Evolutionary conservation across 331 rosid genomes (phyloP).

Genomic region (Spiraea crenata): DNA sequence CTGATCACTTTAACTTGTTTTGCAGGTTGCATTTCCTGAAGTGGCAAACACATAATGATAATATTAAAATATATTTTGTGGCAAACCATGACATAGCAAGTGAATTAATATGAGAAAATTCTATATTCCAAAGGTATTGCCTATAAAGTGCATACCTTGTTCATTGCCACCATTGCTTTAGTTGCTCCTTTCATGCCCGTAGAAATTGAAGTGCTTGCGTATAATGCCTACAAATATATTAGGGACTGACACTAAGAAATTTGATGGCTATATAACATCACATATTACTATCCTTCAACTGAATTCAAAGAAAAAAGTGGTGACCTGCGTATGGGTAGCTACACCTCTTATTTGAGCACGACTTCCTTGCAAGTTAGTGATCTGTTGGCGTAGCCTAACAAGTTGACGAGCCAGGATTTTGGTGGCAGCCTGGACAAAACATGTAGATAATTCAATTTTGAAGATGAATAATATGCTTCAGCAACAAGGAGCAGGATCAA

Average conservation of each 20-base stretch:
- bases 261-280: not conserved
- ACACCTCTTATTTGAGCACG: slow-evolving; percentile 99
- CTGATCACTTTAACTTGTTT: slow-evolving; percentile 85
- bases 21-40: slow-evolving; percentile 96
- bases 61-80: not conserved
- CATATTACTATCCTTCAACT: not conserved
- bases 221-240: slow-evolving; percentile 60
- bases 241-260: not conserved
- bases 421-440: slow-evolving; percentile 69
- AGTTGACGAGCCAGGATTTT: slow-evolving; percentile 95
- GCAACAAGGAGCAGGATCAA: not conserved
- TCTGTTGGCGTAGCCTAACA: slow-evolving; percentile 91
- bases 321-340: slow-evolving; percentile 95
- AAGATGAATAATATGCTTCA: not conserved
- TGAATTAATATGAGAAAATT: not conserved
- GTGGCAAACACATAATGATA: slow-evolving; percentile 17
- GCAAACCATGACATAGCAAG: not conserved
- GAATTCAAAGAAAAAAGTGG: not conserved
- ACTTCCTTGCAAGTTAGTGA: slow-evolving; percentile 94
- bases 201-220: slow-evolving; percentile 92
- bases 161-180: slow-evolving; percentile 97
- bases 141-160: slow-evolving; percentile 51
- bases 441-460: not conserved
- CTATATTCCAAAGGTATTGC: not conserved
- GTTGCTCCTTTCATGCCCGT: slow-evolving; percentile 98